Evolutionary conservation across 192 early-diverging fungal genomes (phyloP).

Genomic region (Oehlia diaphana): DNA sequence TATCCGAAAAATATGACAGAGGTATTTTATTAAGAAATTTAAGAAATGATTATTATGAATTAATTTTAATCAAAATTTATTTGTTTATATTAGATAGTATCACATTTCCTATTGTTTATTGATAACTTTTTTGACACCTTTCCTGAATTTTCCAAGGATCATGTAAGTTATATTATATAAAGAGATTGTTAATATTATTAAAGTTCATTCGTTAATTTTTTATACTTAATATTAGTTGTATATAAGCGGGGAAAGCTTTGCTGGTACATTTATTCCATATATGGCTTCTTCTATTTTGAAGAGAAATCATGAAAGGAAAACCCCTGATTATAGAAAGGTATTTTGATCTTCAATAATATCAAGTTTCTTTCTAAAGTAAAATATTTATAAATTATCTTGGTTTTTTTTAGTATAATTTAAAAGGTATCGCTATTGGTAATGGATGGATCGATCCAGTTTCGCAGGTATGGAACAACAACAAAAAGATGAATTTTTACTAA

Average conservation of each 20-base stretch:
- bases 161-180: constrained; percentile 35
- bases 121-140: constrained; percentile 52
- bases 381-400: neutral
- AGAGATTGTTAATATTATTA: neutral
- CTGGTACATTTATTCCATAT: constrained; percentile 66
- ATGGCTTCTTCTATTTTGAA: constrained; percentile 42
- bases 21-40: constrained; percentile 38
- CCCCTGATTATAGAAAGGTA: constrained; percentile 8
- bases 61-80: constrained; percentile 31
- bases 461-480: constrained; percentile 42
- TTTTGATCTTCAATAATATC: neutral
- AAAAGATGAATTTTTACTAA: neutral
- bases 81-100: constrained; percentile 36
- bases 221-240: constrained; percentile 46
- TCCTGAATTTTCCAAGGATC: constrained; percentile 44
- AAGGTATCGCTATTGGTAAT: constrained; percentile 62
- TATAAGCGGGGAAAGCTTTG: constrained; percentile 64
- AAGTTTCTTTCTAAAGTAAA: neutral
- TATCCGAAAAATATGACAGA: constrained; percentile 42
- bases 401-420: constrained; percentile 45
- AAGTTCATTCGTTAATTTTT: no score
- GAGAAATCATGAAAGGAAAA: constrained; percentile 32
- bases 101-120: constrained; percentile 49
- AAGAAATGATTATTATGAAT: neutral
- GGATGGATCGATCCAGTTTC: constrained; percentile 63